Evolutionary conservation across 2,329 filamentous ascomycete species (phyloP), one percentile per base, ranked within the genome.

Genomic region (Torrubiellomyces zombiae): DNA sequence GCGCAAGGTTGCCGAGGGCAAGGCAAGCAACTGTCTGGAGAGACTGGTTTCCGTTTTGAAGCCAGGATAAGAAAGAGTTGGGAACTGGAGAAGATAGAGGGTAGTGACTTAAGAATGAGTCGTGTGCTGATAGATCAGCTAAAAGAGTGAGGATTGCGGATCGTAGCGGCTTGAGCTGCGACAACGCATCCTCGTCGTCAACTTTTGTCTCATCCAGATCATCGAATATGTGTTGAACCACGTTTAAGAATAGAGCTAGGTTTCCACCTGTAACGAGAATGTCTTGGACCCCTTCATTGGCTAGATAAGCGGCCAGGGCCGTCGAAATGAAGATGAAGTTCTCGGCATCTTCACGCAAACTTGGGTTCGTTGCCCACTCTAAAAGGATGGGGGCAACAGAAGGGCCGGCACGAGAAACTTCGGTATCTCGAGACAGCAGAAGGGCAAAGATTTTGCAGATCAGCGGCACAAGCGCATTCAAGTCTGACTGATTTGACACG

Each of bases 11-110:
- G 18, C 70, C 70, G 3, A 75, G 50, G 10, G 63, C 57, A 4
- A 75, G 56, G 32, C 68, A 75, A 2, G 65, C 68, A 4, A 65
- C 64, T 3, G 63, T 55, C 40, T 63, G 63, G 3, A 74, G 53
- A 22, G 53, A 48, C 0, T 47, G 32, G 31, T 61, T 44, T 27
- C 37, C 32, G 31, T 37, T 40, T 33, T 38, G 42, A 10, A 68
- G 43, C 64, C 65, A 70, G n/a, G 43, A 40, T 11, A 56, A 45
- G 1, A 69, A 45, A 0, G 47, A 53, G 15, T 47, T 43, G 2
- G 51, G 45, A 8, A 61, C 50, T 4, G 48, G 41, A 18, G 55
- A 54, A 7, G 53, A 44, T 2, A 66, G 45, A 0, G 59, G 47
- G 26, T 57, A 56, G 4, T 42, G 37, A 3, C 43, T 37, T 6